Evolutionary conservation across 768 basidiomycete species (phyloP), one percentile per base, ranked within the genome.

Genomic region (Lactarius psammicola): DNA sequence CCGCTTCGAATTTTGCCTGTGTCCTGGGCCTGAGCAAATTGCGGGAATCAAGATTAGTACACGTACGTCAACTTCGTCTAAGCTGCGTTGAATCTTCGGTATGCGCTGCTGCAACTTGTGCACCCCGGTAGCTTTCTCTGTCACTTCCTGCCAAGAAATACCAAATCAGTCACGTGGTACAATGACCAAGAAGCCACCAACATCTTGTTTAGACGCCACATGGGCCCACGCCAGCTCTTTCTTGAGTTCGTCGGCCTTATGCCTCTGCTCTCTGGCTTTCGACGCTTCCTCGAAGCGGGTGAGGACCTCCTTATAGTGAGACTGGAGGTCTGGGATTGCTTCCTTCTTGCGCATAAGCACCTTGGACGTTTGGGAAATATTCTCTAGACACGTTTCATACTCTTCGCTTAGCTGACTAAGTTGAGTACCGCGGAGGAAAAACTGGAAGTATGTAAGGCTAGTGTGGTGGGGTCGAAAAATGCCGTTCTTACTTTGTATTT

Each of bases 351-450:
- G 84, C 23, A 80, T 76, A 46, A 92, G 83, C 36, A 88, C 77
- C 68, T 84, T 87, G 64, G 80, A 78, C 11, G 91, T 90, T 68
- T 84, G 82, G 42, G 81, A 81, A 70, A 93, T 89, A 71, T 94
- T 90, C 59, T 86, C 80, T 20, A 86, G 76, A 68, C 93, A 90
- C 0, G 81, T 80, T 38, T 90, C 85, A 72, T 99, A 99, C 74
- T 95, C 92, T 23, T 92, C 87, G 4, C 84, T 85, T 54, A 99
- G 87, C 71, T 96, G 91, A 40, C 85, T 84, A 18, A 99, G 85
- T 70, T 94, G 92, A 0, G 97, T 98, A 18, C 97, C 97, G 40
- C 87, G 85, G 38, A 98, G 84, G 84, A 98, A 98, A 76, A 98
- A 94, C 94, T 96, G 69, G 0, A 49, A 56, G 64, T 57, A 8